A percentile compares a stretch with the other conserved stretches of the same genome.
Evolutionary conservation across 2,329 filamentous ascomycete genomes (phyloP).

Genomic region (Penicillium freii): DNA sequence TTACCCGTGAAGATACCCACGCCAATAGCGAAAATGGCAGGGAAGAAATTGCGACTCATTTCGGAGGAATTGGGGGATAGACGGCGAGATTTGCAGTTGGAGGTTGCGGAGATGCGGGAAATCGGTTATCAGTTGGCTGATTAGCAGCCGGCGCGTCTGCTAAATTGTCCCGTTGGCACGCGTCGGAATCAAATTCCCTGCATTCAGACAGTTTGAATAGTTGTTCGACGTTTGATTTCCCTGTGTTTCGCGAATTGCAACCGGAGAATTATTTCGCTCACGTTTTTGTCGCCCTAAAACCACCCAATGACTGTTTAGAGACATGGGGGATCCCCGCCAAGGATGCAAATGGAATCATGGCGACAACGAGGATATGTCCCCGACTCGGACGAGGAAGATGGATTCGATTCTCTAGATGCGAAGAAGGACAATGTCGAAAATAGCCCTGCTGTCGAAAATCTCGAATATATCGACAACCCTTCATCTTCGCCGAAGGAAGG

Average conservation of each 20-base stretch:
- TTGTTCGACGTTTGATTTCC: not conserved
- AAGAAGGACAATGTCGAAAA: constrained; percentile 11
- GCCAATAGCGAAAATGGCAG: constrained; percentile 38
- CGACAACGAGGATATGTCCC: constrained; percentile 52
- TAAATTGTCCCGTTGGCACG: constrained; percentile 17
- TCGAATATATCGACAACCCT: constrained; percentile 22
- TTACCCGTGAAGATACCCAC: constrained; percentile 43
- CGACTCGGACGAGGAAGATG: constrained; percentile 51
- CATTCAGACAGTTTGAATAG: not conserved
- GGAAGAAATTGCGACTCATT: constrained; percentile 42
- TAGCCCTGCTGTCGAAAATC: constrained; percentile 11
- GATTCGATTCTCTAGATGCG: constrained; percentile 37
- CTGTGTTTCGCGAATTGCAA: not conserved
- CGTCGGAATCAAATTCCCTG: constrained; percentile 1
- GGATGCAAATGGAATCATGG: constrained; percentile 49
- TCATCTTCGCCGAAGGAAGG: constrained; percentile 2
- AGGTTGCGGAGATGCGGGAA: constrained; percentile 18
- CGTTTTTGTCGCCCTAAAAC: not conserved
- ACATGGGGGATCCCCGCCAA: constrained; percentile 37
- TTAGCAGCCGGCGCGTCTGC: constrained; percentile 27
- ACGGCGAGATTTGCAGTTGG: constrained; percentile 1
- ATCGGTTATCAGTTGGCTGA: constrained; percentile 22
- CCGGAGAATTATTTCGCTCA: not conserved
- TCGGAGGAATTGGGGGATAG: constrained; percentile 1
- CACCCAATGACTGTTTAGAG: constrained; percentile 31